phyloP scores from a whole-genome alignment of 2,329 filamentous ascomycete genomes.

The Helicocarpus griseus region DNA sequence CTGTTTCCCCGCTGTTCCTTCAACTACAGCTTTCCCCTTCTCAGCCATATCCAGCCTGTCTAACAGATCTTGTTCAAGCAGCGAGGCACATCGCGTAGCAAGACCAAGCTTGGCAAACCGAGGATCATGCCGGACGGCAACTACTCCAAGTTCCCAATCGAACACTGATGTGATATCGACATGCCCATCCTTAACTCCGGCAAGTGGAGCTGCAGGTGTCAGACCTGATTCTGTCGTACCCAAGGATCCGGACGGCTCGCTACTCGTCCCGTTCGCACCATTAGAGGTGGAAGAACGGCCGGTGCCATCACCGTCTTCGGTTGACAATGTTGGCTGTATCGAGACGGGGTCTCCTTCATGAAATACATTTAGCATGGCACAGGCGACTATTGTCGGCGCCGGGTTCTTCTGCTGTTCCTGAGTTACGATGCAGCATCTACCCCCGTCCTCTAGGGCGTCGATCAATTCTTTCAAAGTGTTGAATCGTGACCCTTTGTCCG shows the following conservation, averaged over 20 bases:
- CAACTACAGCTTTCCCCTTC: neutral
- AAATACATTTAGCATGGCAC: neutral
- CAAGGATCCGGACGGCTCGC: neutral
- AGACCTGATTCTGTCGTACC: neutral
- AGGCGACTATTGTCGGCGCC: neutral
- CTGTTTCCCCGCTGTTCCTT: neutral
- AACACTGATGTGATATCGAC: neutral
- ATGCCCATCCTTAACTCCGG: neutral
- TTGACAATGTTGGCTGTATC: neutral
- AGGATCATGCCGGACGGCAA: constrained; percentile 3
- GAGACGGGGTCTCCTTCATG: neutral
- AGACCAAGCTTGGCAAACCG: neutral
- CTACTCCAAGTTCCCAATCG: constrained; percentile 1
- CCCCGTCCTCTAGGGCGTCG: neutral
- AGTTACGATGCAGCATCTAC: constrained; percentile 1
- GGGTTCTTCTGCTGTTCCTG: neutral
- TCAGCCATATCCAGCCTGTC: neutral
- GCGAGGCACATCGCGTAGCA: neutral
- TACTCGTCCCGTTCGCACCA: neutral
- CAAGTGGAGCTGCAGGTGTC: too few relatives aligned
- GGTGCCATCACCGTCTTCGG: neutral
- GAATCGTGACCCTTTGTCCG: neutral
- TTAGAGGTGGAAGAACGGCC: too few relatives aligned
- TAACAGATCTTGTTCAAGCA: constrained; percentile 2
- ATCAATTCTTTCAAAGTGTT: neutral